phyloP scores from a whole-genome alignment of 2,329 filamentous ascomycete genomes.

The Aspergillus brasiliensis region DNA sequence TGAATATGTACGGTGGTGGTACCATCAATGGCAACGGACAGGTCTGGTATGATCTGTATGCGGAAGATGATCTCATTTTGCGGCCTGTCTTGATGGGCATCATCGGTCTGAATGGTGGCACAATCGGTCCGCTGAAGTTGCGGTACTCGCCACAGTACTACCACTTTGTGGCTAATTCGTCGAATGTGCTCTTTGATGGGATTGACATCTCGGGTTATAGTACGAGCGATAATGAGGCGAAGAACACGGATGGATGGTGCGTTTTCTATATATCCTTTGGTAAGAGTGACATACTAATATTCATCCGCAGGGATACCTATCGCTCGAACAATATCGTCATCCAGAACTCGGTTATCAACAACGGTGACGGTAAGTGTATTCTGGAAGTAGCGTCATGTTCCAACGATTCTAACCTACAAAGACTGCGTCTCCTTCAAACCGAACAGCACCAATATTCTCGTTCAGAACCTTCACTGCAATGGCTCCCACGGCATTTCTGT shows the following conservation, averaged over 20 bases:
- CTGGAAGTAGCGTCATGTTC: too few species aligned
- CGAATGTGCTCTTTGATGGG: conserved; percentile 64
- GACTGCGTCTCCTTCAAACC: conserved; percentile 76
- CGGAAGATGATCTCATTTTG: conserved; percentile 57
- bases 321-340: conserved; percentile 64
- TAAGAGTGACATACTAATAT: background rate
- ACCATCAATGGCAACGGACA: conserved; percentile 66
- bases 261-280: conserved; percentile 1
- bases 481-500: conserved; percentile 73
- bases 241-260: conserved; percentile 65
- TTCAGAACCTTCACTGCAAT: conserved; percentile 68
- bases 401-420: conserved; percentile 15
- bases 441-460: conserved; percentile 68
- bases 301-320: conserved; percentile 43
- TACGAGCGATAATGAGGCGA: conserved; percentile 56
- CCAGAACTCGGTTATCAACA: conserved; percentile 65
- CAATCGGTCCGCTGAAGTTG: conserved; percentile 62
- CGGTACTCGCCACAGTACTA: conserved; percentile 65
- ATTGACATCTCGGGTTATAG: conserved; percentile 62
- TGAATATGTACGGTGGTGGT: conserved; percentile 69
- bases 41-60: conserved; percentile 66
- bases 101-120: conserved; percentile 59
- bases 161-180: conserved; percentile 67
- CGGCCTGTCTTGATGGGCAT: conserved; percentile 62
- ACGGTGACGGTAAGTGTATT: conserved; percentile 58